phyloP scores from a whole-genome alignment of 345 rosid species.

The Ceriops decandra region DNA sequence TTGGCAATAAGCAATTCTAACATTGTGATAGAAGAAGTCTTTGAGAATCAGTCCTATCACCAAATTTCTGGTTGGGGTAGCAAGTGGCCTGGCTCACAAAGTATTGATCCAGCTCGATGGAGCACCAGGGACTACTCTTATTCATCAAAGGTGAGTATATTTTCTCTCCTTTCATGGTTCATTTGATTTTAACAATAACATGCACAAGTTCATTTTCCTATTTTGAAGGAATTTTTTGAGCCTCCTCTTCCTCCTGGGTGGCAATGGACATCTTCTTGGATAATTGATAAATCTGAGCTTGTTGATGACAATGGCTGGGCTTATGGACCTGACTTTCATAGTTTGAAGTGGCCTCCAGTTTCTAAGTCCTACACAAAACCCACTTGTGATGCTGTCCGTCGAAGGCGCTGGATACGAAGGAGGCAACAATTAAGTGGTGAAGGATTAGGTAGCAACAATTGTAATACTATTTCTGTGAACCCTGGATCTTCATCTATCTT shows the following conservation, averaged over 20 bases:
- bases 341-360: conserved; percentile 53
- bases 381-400: conserved; percentile 40
- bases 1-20: conserved; percentile 40
- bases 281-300: conserved; percentile 44
- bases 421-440: conserved; percentile 35
- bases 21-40: conserved; percentile 48
- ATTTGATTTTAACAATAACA: neutral
- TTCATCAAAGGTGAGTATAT: conserved; percentile 47
- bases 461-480: conserved; percentile 35
- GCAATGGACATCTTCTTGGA: conserved; percentile 62
- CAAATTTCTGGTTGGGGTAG: conserved; percentile 49
- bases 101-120: conserved; percentile 47
- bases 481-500: conserved; percentile 72
- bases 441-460: conserved; percentile 17
- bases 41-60: conserved; percentile 52
- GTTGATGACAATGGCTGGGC: conserved; percentile 65
- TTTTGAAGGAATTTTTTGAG: conserved; percentile 50
- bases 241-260: conserved; percentile 55
- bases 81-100: conserved; percentile 36
- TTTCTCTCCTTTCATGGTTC: neutral
- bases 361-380: conserved; percentile 34
- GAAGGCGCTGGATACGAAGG: conserved; percentile 59
- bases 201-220: neutral
- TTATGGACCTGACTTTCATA: conserved; percentile 52
- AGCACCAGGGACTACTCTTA: conserved; percentile 55